phyloP scores from a whole-genome alignment of 73 alveolate species.

The Symbiodinium natans region DNA sequence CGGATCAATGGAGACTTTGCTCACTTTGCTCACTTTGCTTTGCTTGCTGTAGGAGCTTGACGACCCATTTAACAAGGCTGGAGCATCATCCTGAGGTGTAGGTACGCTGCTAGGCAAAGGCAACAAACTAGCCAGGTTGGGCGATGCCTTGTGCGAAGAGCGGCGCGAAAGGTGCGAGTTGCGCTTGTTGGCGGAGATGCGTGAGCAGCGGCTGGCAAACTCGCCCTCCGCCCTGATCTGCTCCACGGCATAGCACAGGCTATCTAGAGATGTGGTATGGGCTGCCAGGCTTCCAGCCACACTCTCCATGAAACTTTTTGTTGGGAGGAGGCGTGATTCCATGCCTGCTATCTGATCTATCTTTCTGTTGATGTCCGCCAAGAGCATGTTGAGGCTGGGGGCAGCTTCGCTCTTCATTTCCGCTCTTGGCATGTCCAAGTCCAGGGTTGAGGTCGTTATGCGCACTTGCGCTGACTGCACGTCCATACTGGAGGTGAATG shows the following conservation, averaged over 20 bases:
- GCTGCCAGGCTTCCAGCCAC: neutral
- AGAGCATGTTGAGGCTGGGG: neutral
- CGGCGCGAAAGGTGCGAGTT: neutral
- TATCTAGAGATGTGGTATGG: neutral
- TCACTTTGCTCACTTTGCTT: too few relatives aligned
- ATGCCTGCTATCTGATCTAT: neutral
- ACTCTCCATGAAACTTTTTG: neutral
- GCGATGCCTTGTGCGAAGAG: neutral
- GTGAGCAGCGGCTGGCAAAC: neutral
- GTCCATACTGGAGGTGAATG: neutral
- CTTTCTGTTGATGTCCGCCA: neutral
- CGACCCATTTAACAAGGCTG: neutral
- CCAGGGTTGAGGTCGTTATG: neutral
- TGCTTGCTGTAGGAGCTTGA: neutral
- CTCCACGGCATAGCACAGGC: neutral
- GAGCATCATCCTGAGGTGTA: neutral
- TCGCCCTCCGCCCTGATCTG: neutral
- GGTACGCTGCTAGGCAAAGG: neutral
- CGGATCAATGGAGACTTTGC: neutral
- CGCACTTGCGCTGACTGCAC: neutral
- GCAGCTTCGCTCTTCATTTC: neutral
- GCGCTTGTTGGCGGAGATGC: neutral
- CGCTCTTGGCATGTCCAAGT: neutral
- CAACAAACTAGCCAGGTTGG: neutral
- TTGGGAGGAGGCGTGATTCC: neutral